Base-by-base conservation (phyloP, 371 early-diverging fungal genomes). In the Rhizopus microsporus region DNA sequence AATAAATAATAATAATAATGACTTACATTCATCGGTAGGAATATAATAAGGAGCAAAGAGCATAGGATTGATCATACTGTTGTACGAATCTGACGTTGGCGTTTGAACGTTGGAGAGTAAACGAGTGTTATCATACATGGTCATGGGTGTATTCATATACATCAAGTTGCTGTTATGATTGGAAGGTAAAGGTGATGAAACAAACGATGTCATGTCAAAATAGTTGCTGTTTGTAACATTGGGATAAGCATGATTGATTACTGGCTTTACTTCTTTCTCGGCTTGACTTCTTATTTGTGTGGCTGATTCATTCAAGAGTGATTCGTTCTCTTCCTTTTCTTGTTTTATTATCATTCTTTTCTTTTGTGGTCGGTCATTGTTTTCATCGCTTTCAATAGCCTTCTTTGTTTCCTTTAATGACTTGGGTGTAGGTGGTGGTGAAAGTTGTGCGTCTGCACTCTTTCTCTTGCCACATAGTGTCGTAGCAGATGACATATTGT, bases 381-480 rank as follows among this genome's bases (percentile, higher is more conserved):
- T 38, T 40, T 31, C 43, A 23, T 53, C 8, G 9, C 12, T 10
- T 2, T 32, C 29, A 32, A 8, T 43, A 7, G 15, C 43, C 40
- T 49, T 44, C 50, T 46, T 54, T 34, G 37, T 35, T 48, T 65
- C 65, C 23, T 45, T 46, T 29, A 23, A 16, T 16, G 57, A 16
- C 31, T 57, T 45, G 33, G 67, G 67, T 4, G 67, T 67, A 38
- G 59, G 56, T 9, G 67, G 67, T 17, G 67, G 67, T 13, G 67
- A 67, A 23, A 56, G 13, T 37, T 61, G 67, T 17, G 57, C 39
- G 13, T 57, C 56, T 9, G 45, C n/a, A 34, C 54, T 65, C 40
- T 61, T 66, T 57, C 60, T 53, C 15, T 32, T 40, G 30, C 13
- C 23, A 23, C 23, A 23, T 23, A 23, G 2, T 6, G 51, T n/a